Percentiles rank a stretch among this genome's conserved stretches.
phyloP scores from a whole-genome alignment of 805 yeast species.

The Candida cerambycidarum region DNA sequence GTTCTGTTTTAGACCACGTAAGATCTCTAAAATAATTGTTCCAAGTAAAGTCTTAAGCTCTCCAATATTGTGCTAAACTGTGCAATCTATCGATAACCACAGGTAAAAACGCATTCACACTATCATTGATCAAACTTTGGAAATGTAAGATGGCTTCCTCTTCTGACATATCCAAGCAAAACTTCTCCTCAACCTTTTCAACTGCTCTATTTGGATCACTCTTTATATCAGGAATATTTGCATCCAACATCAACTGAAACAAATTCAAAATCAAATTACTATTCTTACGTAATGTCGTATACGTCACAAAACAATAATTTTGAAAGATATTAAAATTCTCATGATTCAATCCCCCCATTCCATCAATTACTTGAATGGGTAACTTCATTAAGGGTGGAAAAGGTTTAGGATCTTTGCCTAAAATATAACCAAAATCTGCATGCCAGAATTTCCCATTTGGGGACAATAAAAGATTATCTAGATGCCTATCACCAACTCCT shows the following conservation, averaged over 20 bases:
- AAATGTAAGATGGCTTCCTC: constrained; percentile 95
- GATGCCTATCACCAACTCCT: constrained; percentile 97
- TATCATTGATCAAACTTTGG: constrained; percentile 89
- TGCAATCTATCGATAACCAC: constrained; percentile 94
- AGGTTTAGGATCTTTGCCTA: constrained; percentile 97
- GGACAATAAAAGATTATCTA: constrained; percentile 81
- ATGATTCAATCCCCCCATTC: constrained; percentile 92
- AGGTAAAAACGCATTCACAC: constrained; percentile 91
- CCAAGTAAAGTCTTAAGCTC: too few species aligned
- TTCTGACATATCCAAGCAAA: constrained; percentile 88
- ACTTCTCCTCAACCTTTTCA: constrained; percentile 89
- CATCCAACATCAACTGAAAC: constrained; percentile 91
- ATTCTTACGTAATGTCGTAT: constrained; percentile 83
- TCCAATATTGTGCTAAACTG: constrained; percentile 96
- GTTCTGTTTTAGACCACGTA: neutral
- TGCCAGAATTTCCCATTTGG: constrained; percentile 90
- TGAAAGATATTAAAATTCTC: constrained; percentile 84
- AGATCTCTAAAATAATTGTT: too few species aligned
- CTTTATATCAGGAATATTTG: constrained; percentile 87
- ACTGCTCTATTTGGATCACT: constrained; percentile 85
- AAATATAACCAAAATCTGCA: constrained; percentile 95
- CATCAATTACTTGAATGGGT: constrained; percentile 95
- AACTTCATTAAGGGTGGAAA: constrained; percentile 98
- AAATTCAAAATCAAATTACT: constrained; percentile 86
- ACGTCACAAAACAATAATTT: constrained; percentile 92